Conservation (phyloP, 1,284 basidiomycete species). For the Wolfiporia cocos region DNA sequence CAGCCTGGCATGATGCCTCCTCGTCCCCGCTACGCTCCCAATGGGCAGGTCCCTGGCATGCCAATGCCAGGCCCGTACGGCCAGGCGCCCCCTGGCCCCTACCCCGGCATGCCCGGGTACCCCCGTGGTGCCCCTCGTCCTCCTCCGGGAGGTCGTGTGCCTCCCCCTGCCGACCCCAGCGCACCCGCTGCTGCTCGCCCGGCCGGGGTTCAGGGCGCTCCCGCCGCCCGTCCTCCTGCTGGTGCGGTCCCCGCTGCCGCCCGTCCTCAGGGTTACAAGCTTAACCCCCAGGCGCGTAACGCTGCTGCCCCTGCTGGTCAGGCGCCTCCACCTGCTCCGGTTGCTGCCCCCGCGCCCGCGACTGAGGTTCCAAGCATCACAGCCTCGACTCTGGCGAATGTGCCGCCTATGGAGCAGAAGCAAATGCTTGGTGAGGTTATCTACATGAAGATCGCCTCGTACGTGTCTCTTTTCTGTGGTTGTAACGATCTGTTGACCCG, state of each 20-base stretch:
- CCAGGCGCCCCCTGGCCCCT: slow-evolving; percentile 62
- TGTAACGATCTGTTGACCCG: slow-evolving; percentile 2
- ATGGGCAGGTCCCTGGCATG: slow-evolving; percentile 72
- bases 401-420: slow-evolving; percentile 88
- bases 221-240: slow-evolving; percentile 37
- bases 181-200: slow-evolving; percentile 45
- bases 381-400: slow-evolving; percentile 59
- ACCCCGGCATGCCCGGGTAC: slow-evolving; percentile 61
- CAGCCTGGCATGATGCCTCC: slow-evolving; percentile 85
- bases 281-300: slow-evolving; percentile 22
- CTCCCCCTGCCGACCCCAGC: slow-evolving; percentile 52
- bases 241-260: slow-evolving; percentile 33
- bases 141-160: slow-evolving; percentile 28
- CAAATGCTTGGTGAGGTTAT: slow-evolving; percentile 94
- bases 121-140: slow-evolving; percentile 43
- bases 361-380: slow-evolving; percentile 30
- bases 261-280: slow-evolving; percentile 25
- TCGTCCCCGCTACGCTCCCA: slow-evolving; percentile 78
- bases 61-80: slow-evolving; percentile 67
- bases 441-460: slow-evolving; percentile 84
- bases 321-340: slow-evolving; percentile 28
- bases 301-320: slow-evolving; percentile 32
- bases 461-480: slow-evolving; percentile 32
- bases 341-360: slow-evolving; percentile 32
- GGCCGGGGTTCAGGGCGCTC: slow-evolving; percentile 42